A percentile compares a stretch with the other conserved stretches of the same genome.
These are phyloP conservation scores for Triticum urartu DNA, from an alignment of 176 grass and related monocot genomes.

Conservation along the genomic window DNA sequence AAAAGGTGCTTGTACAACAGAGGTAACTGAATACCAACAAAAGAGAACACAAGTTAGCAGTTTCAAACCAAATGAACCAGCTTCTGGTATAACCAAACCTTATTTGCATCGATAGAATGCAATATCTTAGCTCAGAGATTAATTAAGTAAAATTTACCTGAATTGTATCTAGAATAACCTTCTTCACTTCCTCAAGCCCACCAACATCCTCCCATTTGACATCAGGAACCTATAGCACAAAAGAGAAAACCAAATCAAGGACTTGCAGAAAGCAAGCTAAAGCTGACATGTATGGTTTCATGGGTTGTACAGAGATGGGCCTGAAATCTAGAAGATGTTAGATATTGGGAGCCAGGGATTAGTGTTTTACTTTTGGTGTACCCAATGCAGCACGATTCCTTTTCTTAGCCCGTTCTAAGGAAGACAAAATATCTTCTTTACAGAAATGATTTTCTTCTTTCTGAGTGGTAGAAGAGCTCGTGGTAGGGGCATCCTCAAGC, in stretches of 20 bases:
- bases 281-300: background rate
- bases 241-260: background rate
- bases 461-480: conserved; percentile 37
- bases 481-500: conserved; percentile 18
- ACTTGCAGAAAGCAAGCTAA: conserved; percentile 25
- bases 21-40: conserved; percentile 65
- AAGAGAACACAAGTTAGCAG: conserved; percentile 27
- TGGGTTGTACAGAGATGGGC: background rate
- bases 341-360: background rate
- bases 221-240: conserved; percentile 68
- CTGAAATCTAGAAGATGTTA: conserved; percentile 21
- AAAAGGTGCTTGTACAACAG: conserved; percentile 94
- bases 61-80: background rate
- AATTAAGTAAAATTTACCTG: conserved; percentile 52
- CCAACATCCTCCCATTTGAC: conserved; percentile 99
- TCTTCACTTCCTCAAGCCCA: conserved; percentile 99
- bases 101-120: background rate
- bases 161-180: conserved; percentile 94
- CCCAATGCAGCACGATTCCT: conserved; percentile 89
- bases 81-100: background rate
- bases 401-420: conserved; percentile 86
- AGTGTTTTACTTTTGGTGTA: conserved; percentile 73
- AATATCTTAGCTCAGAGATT: background rate
- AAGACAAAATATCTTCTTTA: conserved; percentile 67
- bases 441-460: conserved; percentile 50